phyloP scores from a whole-genome alignment of 352 stramenopile species.

The Globisporangium recalcitrans region DNA sequence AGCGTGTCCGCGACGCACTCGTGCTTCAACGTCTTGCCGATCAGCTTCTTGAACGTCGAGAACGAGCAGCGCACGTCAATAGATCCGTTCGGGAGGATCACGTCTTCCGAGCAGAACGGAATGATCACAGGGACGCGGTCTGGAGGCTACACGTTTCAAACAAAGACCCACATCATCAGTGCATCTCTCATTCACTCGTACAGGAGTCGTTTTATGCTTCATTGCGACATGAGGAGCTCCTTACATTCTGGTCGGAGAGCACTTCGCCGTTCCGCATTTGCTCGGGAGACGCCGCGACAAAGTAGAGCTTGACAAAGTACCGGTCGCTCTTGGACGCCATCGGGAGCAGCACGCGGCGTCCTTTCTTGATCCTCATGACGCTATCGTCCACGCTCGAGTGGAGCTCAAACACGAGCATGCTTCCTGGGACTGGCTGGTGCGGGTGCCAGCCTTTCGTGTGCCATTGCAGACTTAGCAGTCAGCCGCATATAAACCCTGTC shows the following conservation, averaged over 20 bases:
- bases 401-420: constrained; percentile 79
- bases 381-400: constrained; percentile 29
- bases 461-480: constrained; percentile 49
- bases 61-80: constrained; percentile 57
- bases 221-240: not conserved
- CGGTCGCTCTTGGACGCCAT: constrained; percentile 17
- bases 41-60: constrained; percentile 60
- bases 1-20: constrained; percentile 67
- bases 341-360: not conserved
- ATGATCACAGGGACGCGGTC: constrained; percentile 62
- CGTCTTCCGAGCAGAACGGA: constrained; percentile 61
- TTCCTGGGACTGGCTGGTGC: constrained; percentile 60
- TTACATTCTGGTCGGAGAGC: constrained; percentile 55
- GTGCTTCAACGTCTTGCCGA: constrained; percentile 60
- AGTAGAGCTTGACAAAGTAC: constrained; percentile 69
- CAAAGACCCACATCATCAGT: not conserved
- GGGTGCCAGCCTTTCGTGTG: constrained; percentile 64
- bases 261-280: constrained; percentile 63
- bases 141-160: constrained; percentile 31
- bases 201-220: no score
- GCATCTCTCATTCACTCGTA: no score
- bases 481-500: not conserved
- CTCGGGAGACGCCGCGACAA: constrained; percentile 57
- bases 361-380: constrained; percentile 20
- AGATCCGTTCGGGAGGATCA: constrained; percentile 33